A percentile compares a stretch with the other conserved stretches of the same genome.
Conservation (phyloP, 768 basidiomycete genomes). For the Lactarius deliciosus region DNA sequence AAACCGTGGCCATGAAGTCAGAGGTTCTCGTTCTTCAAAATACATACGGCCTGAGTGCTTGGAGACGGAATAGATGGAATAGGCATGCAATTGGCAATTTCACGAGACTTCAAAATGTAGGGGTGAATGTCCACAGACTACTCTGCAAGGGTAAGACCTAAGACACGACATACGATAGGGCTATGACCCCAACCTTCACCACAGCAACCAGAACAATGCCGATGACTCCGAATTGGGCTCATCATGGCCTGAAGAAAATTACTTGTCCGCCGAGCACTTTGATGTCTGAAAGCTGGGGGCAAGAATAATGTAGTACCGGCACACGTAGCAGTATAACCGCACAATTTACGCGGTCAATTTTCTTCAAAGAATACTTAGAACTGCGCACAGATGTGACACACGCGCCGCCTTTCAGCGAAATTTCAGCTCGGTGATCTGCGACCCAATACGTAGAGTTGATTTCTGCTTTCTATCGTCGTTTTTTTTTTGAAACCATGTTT, state of each 20-base stretch:
- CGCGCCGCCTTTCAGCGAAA: no score
- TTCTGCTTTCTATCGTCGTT: neutral
- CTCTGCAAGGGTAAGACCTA: neutral
- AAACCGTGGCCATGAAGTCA: neutral
- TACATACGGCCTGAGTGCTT: neutral
- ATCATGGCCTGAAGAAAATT: no score
- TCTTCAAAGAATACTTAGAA: neutral
- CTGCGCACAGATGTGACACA: neutral
- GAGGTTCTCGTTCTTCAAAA: neutral
- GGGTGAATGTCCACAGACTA: neutral
- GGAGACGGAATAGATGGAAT: neutral
- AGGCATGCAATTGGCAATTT: neutral
- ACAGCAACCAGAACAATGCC: neutral
- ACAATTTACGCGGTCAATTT: neutral
- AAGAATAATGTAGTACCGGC: neutral
- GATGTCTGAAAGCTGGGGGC: neutral
- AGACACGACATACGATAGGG: neutral
- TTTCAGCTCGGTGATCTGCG: neutral
- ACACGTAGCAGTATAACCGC: neutral
- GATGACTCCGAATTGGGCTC: neutral
- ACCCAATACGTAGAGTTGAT: no score
- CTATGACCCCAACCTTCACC: neutral
- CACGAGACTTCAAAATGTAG: neutral
- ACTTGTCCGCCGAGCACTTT: neutral
- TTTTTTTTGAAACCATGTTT: no score